phyloP scores from a whole-genome alignment of 345 rosid species.

The Euclidium syriacum region DNA sequence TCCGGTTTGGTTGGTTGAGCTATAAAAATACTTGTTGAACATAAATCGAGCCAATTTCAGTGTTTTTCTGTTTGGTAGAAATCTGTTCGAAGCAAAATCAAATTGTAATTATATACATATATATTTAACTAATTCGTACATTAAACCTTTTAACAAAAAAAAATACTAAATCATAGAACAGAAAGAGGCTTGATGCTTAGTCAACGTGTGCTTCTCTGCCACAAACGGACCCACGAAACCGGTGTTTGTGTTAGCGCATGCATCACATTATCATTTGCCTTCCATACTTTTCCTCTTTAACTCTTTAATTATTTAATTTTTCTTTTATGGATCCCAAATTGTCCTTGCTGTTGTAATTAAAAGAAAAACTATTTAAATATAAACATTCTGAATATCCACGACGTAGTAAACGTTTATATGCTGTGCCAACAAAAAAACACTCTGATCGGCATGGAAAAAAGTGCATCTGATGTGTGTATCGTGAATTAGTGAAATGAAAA shows the following conservation, averaged over 20 bases:
- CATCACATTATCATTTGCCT: constrained; percentile 31
- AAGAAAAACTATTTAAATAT: background rate
- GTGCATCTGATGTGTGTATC: background rate
- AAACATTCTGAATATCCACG: background rate
- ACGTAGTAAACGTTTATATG: background rate
- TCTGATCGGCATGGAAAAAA: background rate
- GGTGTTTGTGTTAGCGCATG: constrained; percentile 30
- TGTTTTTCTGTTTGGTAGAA: too few relatives aligned
- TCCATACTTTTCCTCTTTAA: background rate
- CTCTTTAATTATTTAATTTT: background rate
- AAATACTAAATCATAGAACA: background rate
- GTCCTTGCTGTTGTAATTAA: background rate
- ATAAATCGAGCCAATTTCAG: too few relatives aligned
- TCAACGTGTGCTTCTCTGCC: constrained; percentile 27
- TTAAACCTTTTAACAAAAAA: too few relatives aligned
- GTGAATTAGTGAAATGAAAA: too few relatives aligned
- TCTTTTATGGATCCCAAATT: constrained; percentile 10
- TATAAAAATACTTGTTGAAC: too few relatives aligned
- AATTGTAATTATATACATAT: background rate
- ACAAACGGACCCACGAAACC: constrained; percentile 21
- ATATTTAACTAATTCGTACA: too few relatives aligned
- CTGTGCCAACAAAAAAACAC: background rate
- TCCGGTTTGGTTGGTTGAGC: background rate
- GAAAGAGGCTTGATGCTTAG: constrained; percentile 11
- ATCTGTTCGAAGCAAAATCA: background rate